Conservation (phyloP, 176 grass and related monocot species). For the Thinopyrum elongatum region DNA sequence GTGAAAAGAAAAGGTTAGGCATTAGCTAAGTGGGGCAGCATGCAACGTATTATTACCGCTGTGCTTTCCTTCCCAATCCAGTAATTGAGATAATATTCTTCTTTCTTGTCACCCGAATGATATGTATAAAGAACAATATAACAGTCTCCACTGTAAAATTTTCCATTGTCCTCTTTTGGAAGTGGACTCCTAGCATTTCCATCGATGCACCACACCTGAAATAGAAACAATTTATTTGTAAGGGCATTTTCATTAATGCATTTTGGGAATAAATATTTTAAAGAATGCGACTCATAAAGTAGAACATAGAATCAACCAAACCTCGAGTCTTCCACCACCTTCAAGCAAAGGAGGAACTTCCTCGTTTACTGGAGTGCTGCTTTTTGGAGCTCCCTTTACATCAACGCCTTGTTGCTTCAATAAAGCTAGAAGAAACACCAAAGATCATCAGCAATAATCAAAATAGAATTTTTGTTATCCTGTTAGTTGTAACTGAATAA, state of each 20-base stretch:
- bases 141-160: slow-evolving; percentile 94
- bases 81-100: slow-evolving; percentile 84
- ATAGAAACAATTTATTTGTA: slow-evolving; percentile 11
- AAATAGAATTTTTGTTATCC: not conserved
- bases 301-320: slow-evolving; percentile 37
- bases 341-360: slow-evolving; percentile 99
- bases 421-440: slow-evolving; percentile 55
- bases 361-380: slow-evolving; percentile 62
- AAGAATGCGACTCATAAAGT: not conserved
- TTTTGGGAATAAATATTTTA: not conserved
- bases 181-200: slow-evolving; percentile 66
- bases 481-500: not conserved
- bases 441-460: slow-evolving; percentile 25
- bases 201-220: slow-evolving; percentile 85
- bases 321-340: slow-evolving; percentile 88
- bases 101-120: slow-evolving; percentile 93
- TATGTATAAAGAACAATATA: slow-evolving; percentile 90
- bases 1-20: not conserved
- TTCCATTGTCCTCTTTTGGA: slow-evolving; percentile 84
- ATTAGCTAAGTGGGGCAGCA: not conserved
- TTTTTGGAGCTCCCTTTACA: slow-evolving; percentile 78
- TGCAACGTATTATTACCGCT: slow-evolving; percentile 57
- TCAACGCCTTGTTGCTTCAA: slow-evolving; percentile 94
- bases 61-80: slow-evolving; percentile 92
- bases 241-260: not conserved